These are phyloP conservation scores for Talaromyces amestolkiae DNA, from an alignment of 2,329 filamentous ascomycete genomes.

Conservation along the genomic window DNA sequence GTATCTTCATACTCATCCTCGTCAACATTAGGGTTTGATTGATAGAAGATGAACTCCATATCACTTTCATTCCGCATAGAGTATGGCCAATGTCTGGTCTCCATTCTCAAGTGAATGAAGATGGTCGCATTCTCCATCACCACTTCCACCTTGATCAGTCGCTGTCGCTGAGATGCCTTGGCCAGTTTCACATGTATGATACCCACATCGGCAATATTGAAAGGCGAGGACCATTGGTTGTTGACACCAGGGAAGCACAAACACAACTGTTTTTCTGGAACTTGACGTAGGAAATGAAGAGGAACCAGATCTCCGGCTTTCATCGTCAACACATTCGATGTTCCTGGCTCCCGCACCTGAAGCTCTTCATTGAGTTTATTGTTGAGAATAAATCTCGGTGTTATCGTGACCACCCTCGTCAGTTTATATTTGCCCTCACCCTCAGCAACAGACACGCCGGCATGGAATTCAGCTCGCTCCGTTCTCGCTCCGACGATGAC, in stretches of 20 bases:
- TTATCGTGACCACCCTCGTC: slow-evolving; percentile 90
- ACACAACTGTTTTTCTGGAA: slow-evolving; percentile 80
- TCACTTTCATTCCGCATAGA: slow-evolving; percentile 99
- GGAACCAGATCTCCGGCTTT: slow-evolving; percentile 77
- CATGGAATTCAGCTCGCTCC: slow-evolving; percentile 77
- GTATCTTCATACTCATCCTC: slow-evolving; percentile 74
- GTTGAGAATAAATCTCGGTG: slow-evolving; percentile 88
- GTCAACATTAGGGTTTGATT: slow-evolving; percentile 87
- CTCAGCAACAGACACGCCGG: slow-evolving; percentile 82
- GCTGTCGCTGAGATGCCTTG: slow-evolving; percentile 84
- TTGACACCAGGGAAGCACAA: slow-evolving; percentile 91
- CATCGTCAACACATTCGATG: slow-evolving; percentile 77
- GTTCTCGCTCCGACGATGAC: slow-evolving; percentile 74
- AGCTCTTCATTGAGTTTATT: slow-evolving; percentile 89
- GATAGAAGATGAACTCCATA: slow-evolving; percentile 93
- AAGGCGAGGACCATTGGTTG: slow-evolving; percentile 96
- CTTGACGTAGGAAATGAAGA: slow-evolving; percentile 83
- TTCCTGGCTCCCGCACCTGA: slow-evolving; percentile 86
- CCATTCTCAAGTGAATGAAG: slow-evolving; percentile 84
- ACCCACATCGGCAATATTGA: slow-evolving; percentile 94
- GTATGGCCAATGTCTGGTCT: slow-evolving; percentile 96
- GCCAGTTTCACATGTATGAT: slow-evolving; percentile 91
- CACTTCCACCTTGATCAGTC: slow-evolving; percentile 81
- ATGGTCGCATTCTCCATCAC: slow-evolving; percentile 91
- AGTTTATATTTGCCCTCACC: slow-evolving; percentile 98